These are phyloP conservation scores for Flaveria sonorensis DNA, from an alignment of 129 eudicot genomes.

Conservation along the genomic window DNA sequence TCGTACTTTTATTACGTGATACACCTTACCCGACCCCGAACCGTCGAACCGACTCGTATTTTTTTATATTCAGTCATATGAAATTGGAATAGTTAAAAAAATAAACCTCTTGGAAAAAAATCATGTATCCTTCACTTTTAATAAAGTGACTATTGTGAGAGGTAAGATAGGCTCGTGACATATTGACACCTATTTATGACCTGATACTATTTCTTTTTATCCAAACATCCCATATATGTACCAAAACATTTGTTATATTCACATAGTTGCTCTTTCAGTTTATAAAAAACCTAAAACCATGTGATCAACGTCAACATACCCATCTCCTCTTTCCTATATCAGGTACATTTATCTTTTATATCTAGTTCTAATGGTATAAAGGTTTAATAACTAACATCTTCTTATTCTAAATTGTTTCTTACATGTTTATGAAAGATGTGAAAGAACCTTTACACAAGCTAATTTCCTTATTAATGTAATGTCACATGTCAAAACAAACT, in stretches of 20 bases:
- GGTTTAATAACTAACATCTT: background rate
- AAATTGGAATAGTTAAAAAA: too few relatives aligned
- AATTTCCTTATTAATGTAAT: too few relatives aligned
- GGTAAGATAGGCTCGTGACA: background rate
- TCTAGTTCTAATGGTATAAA: background rate
- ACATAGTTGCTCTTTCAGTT: background rate
- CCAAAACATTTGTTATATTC: background rate
- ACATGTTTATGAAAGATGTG: background rate
- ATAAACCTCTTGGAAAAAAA: too few relatives aligned
- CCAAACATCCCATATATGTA: background rate
- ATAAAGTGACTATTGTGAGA: background rate
- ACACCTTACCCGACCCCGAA: too few relatives aligned
- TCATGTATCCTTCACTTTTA: too few relatives aligned
- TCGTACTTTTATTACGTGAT: too few relatives aligned
- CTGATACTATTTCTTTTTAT: background rate
- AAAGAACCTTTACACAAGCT: background rate
- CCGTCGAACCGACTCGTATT: too few relatives aligned
- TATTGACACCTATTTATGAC: background rate
- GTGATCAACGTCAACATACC: background rate
- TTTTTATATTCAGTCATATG: too few relatives aligned
- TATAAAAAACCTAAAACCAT: background rate
- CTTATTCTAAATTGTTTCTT: background rate
- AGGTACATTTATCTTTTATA: background rate
- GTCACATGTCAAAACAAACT: background rate
- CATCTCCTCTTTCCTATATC: background rate